Conservation (phyloP, 2,329 filamentous ascomycete species). For the Hyphodiscus sp. region DNA sequence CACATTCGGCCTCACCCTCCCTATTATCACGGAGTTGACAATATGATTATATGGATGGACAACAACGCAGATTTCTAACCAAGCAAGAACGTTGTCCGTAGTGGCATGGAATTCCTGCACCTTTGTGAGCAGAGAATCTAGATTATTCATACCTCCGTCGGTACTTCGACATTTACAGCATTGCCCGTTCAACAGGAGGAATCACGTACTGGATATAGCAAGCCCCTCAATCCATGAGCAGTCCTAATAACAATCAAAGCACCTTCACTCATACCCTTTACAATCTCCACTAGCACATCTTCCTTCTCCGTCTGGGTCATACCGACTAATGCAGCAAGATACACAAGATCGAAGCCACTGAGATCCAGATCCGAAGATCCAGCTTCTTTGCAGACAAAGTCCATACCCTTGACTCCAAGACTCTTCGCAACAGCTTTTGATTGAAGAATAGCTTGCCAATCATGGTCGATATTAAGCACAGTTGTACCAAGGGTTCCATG, state of each 20-base stretch:
- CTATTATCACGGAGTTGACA: slow-evolving; percentile 44
- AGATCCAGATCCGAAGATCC: slow-evolving; percentile 21
- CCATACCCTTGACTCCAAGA: slow-evolving; percentile 27
- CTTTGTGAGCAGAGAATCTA: not conserved
- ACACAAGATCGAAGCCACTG: slow-evolving; percentile 38
- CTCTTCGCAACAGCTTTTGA: slow-evolving; percentile 30
- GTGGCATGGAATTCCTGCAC: slow-evolving; percentile 35
- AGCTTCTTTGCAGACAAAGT: slow-evolving; percentile 34
- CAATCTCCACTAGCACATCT: slow-evolving; percentile 32
- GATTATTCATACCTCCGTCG: not conserved
- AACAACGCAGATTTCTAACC: slow-evolving; percentile 36
- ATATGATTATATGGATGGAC: slow-evolving; percentile 43
- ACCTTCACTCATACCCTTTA: slow-evolving; percentile 34
- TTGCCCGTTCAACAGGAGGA: not conserved
- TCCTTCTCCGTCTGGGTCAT: slow-evolving; percentile 36
- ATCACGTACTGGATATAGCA: slow-evolving; percentile 41
- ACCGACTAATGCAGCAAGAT: slow-evolving; percentile 44
- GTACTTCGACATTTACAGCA: not conserved
- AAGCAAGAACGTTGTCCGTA: slow-evolving; percentile 26
- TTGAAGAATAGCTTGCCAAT: slow-evolving; percentile 30
- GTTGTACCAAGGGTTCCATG: not conserved
- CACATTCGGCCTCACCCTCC: slow-evolving; percentile 14
- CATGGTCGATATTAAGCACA: slow-evolving; percentile 38
- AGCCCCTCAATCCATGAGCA: slow-evolving; percentile 36
- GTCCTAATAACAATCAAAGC: slow-evolving; percentile 41